These are phyloP conservation scores for Naganishia albida DNA, from an alignment of 1,284 basidiomycete species.

Conservation along the genomic window DNA sequence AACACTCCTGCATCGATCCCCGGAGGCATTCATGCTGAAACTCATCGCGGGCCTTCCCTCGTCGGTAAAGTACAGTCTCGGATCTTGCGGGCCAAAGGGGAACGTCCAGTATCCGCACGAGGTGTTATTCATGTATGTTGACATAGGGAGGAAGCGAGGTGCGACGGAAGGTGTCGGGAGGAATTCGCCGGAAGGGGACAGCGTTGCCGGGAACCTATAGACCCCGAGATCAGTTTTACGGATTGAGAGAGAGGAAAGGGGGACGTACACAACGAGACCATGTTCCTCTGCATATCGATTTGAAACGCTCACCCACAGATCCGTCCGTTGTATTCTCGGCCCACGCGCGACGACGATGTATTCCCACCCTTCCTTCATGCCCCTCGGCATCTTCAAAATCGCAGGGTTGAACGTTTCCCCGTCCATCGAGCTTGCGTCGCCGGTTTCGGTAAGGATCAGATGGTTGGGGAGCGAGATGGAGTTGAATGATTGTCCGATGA, in stretches of 20 bases:
- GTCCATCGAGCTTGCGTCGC: neutral
- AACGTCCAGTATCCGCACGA: slow-evolving; percentile 21
- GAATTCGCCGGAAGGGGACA: neutral
- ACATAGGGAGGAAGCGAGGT: slow-evolving; percentile 4
- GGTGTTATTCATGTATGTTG: slow-evolving; percentile 7
- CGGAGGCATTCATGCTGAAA: slow-evolving; percentile 13
- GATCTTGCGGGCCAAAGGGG: slow-evolving; percentile 21
- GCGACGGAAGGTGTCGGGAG: neutral
- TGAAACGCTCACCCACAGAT: slow-evolving; percentile 6
- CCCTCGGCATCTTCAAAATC: slow-evolving; percentile 17
- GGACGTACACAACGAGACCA: slow-evolving; percentile 14
- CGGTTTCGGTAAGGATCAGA: neutral
- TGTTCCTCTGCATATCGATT: slow-evolving; percentile 20
- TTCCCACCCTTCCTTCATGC: slow-evolving; percentile 13
- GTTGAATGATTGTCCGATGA: slow-evolving; percentile 7
- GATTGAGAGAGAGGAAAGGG: neutral
- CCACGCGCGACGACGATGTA: slow-evolving; percentile 19
- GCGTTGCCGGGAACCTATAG: slow-evolving; percentile 11
- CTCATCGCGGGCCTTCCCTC: slow-evolving; percentile 13
- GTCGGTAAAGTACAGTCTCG: slow-evolving; percentile 20
- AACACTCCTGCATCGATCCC: slow-evolving; percentile 7
- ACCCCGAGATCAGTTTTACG: neutral
- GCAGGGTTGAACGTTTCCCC: slow-evolving; percentile 21
- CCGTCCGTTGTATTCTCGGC: slow-evolving; percentile 13
- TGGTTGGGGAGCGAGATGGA: neutral